Evolutionary conservation across 352 stramenopile genomes (phyloP).

Genomic region (Phytophthora fragariaefolia): DNA sequence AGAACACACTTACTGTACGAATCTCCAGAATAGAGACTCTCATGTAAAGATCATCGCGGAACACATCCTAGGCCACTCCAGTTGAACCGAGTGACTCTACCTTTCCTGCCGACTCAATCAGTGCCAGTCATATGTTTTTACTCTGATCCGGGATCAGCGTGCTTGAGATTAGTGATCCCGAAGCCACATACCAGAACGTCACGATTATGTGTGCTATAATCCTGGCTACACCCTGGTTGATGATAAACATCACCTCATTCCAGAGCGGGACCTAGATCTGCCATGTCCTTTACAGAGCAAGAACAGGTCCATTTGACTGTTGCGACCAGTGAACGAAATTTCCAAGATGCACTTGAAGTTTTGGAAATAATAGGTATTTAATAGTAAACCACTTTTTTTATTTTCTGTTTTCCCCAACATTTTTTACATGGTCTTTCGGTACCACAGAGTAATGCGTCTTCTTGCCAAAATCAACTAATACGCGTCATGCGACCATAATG

Average conservation of each 20-base stretch:
- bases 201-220: neutral
- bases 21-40: neutral
- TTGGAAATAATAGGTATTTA: neutral
- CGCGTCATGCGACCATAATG: too few species aligned
- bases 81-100: slow-evolving; percentile 20
- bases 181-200: neutral
- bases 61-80: slow-evolving; percentile 21
- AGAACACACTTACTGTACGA: slow-evolving; percentile 4
- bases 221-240: neutral
- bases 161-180: neutral
- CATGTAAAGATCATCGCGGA: neutral
- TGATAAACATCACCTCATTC: neutral
- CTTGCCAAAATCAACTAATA: too few species aligned
- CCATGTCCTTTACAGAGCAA: neutral
- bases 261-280: neutral
- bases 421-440: too few species aligned
- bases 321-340: too few species aligned
- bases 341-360: too few species aligned
- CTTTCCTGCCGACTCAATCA: slow-evolving; percentile 8
- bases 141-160: too few species aligned
- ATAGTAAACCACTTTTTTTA: too few species aligned
- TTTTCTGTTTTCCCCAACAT: too few species aligned
- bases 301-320: neutral
- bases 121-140: neutral
- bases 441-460: too few species aligned